These are phyloP conservation scores for Boletus patriciae DNA, from an alignment of 768 basidiomycete species.

Conservation along the genomic window DNA sequence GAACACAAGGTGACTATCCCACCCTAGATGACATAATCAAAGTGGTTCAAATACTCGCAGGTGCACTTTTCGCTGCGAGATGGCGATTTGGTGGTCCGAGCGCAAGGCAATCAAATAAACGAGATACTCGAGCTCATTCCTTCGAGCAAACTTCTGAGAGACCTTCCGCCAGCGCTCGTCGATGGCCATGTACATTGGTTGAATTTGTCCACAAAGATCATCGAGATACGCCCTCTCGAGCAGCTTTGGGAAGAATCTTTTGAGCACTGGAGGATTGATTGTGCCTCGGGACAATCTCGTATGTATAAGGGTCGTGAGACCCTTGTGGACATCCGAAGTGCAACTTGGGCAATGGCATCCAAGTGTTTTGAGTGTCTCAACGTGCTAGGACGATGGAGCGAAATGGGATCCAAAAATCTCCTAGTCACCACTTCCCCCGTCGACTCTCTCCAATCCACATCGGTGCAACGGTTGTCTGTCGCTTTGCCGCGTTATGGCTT, in stretches of 20 bases:
- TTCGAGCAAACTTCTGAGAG: neutral
- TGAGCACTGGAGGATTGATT: conserved; percentile 22
- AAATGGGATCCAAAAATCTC: too few relatives aligned
- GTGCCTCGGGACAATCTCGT: neutral
- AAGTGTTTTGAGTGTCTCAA: neutral
- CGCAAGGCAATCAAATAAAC: neutral
- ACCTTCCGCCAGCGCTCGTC: neutral
- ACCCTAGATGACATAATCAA: neutral
- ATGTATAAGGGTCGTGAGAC: neutral
- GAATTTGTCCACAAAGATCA: conserved; percentile 5
- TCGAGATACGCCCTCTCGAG: conserved; percentile 26
- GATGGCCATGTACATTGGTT: conserved; percentile 26
- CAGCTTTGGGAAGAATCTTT: conserved; percentile 19
- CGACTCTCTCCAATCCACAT: neutral
- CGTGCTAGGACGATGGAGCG: too few relatives aligned
- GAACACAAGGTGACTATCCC: neutral
- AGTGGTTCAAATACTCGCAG: neutral
- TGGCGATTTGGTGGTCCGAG: neutral
- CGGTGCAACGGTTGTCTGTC: conserved; percentile 9
- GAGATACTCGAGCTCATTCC: neutral
- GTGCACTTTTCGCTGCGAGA: neutral
- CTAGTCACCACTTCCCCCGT: conserved; percentile 11
- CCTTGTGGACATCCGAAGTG: conserved; percentile 24
- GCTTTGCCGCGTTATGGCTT: too few relatives aligned
- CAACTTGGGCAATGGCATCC: conserved; percentile 19